Evolutionary conservation across 352 stramenopile species (phyloP).

Genomic region (Phytophthora parvispora): DNA sequence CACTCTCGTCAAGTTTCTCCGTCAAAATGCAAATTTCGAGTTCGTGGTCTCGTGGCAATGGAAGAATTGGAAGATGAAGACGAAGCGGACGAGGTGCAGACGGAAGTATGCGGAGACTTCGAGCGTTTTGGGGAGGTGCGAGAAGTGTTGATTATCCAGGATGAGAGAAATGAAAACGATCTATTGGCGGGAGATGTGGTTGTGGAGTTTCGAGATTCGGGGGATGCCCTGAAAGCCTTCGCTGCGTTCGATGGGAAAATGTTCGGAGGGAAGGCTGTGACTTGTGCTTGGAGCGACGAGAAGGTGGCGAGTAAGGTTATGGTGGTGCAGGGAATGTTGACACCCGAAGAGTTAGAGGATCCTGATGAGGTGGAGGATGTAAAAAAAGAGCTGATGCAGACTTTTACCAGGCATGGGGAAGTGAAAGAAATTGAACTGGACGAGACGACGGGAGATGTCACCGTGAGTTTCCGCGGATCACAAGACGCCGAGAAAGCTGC

Average conservation of each 20-base stretch:
- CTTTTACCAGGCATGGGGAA: conserved; percentile 29
- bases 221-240: conserved; percentile 20
- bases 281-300: conserved; percentile 14
- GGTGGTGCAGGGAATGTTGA: conserved; percentile 27
- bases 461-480: conserved; percentile 23
- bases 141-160: conserved; percentile 27
- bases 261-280: conserved; percentile 37
- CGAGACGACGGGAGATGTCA: conserved; percentile 16
- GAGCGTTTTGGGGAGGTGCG: conserved; percentile 26
- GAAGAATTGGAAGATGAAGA: conserved; percentile 67
- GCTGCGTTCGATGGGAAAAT: conserved; percentile 35
- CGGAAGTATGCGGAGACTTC: conserved; percentile 53
- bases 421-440: conserved; percentile 19
- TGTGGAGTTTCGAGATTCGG: conserved; percentile 20
- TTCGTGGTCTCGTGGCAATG: conserved; percentile 43
- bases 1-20: background rate
- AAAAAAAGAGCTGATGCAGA: conserved; percentile 33
- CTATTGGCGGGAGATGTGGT: conserved; percentile 25
- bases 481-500: conserved; percentile 21
- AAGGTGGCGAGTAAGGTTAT: background rate
- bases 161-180: background rate
- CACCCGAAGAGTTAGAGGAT: conserved; percentile 45
- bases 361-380: conserved; percentile 54
- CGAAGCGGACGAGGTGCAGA: conserved; percentile 53
- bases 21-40: conserved; percentile 24